Conservation (phyloP, 1,139 yeast species). For the Taphrina confusa region DNA sequence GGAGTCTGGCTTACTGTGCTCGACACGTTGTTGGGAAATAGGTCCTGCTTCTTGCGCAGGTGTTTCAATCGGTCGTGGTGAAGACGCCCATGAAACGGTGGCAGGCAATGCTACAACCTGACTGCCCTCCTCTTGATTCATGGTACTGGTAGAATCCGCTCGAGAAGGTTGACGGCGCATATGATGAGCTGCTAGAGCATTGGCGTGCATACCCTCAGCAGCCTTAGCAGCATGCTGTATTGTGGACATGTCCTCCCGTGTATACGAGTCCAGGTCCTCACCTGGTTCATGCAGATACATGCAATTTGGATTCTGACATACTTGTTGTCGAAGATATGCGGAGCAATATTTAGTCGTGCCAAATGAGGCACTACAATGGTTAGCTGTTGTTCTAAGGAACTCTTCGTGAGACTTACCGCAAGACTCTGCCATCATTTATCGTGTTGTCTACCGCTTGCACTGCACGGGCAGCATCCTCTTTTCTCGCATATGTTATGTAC, state of each 20-base stretch:
- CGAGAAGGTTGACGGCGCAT: conserved; percentile 38
- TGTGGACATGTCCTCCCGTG: conserved; percentile 86
- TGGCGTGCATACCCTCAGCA: conserved; percentile 34
- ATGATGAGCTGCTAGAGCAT: conserved; percentile 39
- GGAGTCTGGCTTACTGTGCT: conserved; percentile 18
- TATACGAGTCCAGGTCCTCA: conserved; percentile 90
- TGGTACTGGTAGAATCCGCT: conserved; percentile 40
- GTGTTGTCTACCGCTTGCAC: conserved; percentile 94
- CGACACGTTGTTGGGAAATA: not conserved
- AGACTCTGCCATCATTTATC: conserved; percentile 79
- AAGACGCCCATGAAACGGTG: conserved; percentile 50
- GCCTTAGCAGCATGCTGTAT: conserved; percentile 56
- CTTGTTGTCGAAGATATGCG: conserved; percentile 87
- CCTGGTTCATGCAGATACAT: conserved; percentile 99
- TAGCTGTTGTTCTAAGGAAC: conserved; percentile 44
- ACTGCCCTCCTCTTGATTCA: conserved; percentile 40
- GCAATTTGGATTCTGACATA: conserved; percentile 98
- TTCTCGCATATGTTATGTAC: conserved; percentile 86
- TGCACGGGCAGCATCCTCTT: conserved; percentile 93
- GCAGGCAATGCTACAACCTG: conserved; percentile 46
- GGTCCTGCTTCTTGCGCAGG: conserved; percentile 41
- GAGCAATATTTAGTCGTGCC: conserved; percentile 99
- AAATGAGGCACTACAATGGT: conserved; percentile 66
- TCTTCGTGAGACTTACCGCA: conserved; percentile 46
- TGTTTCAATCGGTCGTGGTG: conserved; percentile 51